Percentiles rank a stretch among this genome's conserved stretches.
Conservation (phyloP, 1,139 yeast species). For the Pichia sp. region DNA sequence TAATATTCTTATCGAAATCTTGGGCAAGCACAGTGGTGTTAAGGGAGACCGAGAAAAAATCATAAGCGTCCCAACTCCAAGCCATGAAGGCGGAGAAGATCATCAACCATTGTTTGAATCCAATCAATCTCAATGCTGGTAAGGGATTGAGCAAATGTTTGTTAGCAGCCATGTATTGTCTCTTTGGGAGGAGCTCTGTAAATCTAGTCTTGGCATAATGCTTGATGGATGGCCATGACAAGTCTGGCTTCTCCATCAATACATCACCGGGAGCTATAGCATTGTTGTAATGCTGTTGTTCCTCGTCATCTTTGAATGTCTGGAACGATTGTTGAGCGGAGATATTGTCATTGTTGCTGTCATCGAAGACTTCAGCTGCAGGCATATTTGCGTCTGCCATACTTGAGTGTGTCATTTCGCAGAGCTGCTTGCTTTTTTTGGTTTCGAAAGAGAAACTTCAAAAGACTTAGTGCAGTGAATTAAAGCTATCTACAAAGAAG, state of each 20-base stretch:
- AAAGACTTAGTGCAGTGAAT: too few species aligned
- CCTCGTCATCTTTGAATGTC: constrained; percentile 12
- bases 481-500: too few species aligned
- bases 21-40: constrained; percentile 51
- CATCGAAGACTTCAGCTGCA: too few species aligned
- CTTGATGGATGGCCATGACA: constrained; percentile 25
- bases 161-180: constrained; percentile 24
- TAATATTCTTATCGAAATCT: constrained; percentile 41
- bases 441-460: too few species aligned
- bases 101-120: constrained; percentile 51
- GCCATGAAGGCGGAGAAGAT: constrained; percentile 58
- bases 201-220: constrained; percentile 35
- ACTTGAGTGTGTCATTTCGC: too few species aligned
- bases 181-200: constrained; percentile 37
- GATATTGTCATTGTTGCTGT: too few species aligned
- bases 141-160: constrained; percentile 42
- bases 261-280: not conserved
- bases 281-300: not conserved
- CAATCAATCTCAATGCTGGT: constrained; percentile 41
- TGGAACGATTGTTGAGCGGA: constrained; percentile 10
- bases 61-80: constrained; percentile 80
- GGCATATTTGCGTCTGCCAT: too few species aligned
- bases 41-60: constrained; percentile 64
- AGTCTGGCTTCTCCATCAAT: constrained; percentile 22
- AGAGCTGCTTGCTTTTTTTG: too few species aligned